A percentile compares a stretch with the other conserved stretches of the same genome.
Evolutionary conservation across 2,329 filamentous ascomycete genomes (phyloP).

Genomic region (Lasiodiplodia sp.): DNA sequence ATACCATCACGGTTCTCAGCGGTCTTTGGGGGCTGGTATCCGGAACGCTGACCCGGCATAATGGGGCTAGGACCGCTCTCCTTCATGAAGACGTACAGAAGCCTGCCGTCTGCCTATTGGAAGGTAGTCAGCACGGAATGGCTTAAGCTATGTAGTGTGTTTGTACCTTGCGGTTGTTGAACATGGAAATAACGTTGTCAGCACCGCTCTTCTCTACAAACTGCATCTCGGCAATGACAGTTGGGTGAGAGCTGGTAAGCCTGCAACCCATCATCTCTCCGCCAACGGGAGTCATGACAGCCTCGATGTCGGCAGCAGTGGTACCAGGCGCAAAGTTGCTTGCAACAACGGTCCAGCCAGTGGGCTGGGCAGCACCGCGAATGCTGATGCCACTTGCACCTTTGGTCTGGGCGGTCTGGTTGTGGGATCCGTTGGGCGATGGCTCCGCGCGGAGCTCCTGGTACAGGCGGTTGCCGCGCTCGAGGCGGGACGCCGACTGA

Average conservation of each 20-base stretch:
- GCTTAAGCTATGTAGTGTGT: background rate
- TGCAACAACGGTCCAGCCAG: constrained; percentile 69
- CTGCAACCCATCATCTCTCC: constrained; percentile 71
- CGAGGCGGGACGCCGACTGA: constrained; percentile 49
- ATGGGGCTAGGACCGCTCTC: constrained; percentile 45
- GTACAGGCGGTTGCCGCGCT: constrained; percentile 51
- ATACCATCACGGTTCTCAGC: constrained; percentile 46
- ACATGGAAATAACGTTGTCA: constrained; percentile 75
- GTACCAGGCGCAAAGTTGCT: constrained; percentile 85
- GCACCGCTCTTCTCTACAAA: constrained; percentile 77
- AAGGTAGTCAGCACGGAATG: constrained; percentile 8
- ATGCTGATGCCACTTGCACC: constrained; percentile 68
- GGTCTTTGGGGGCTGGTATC: constrained; percentile 32
- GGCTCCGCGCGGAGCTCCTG: constrained; percentile 49
- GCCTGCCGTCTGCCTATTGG: constrained; percentile 72
- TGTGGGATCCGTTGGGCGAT: constrained; percentile 36
- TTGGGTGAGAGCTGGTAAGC: constrained; percentile 71
- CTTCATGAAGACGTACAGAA: constrained; percentile 77
- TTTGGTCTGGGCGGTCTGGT: constrained; percentile 38
- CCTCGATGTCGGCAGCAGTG: constrained; percentile 82
- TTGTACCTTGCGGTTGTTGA: constrained; percentile 63
- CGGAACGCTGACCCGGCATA: constrained; percentile 21
- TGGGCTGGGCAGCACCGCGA: constrained; percentile 59
- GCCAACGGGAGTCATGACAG: constrained; percentile 78
- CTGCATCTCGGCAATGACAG: constrained; percentile 78